Conservation (phyloP, 495 filamentous ascomycete species). For the Aspergillus conjunctus region DNA sequence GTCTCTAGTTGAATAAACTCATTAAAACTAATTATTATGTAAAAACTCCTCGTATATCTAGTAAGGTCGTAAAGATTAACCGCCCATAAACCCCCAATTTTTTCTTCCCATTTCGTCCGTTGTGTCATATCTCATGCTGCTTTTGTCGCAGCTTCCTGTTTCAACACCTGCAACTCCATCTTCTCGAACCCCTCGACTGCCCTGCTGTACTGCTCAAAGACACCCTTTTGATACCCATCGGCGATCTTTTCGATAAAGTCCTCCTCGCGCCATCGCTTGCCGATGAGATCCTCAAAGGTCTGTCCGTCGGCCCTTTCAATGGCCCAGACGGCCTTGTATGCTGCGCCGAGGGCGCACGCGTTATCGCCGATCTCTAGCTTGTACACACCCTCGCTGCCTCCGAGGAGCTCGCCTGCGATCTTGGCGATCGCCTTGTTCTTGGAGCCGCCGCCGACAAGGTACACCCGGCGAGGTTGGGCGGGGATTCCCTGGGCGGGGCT, state of each 20-base stretch:
- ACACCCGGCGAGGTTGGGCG: constrained; percentile 83
- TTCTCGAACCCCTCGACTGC: constrained; percentile 76
- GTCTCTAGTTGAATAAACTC: no score
- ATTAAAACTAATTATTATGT: no score
- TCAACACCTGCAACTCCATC: constrained; percentile 72
- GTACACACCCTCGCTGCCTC: constrained; percentile 85
- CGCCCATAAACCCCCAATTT: no score
- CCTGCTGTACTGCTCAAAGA: constrained; percentile 74
- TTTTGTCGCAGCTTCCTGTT: constrained; percentile 26
- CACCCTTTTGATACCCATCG: constrained; percentile 73
- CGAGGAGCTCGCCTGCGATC: constrained; percentile 81
- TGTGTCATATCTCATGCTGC: background rate
- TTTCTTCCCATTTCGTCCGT: no score
- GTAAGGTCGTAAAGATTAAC: no score
- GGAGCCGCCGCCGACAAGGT: constrained; percentile 89
- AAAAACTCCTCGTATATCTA: no score
- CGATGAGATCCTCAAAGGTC: constrained; percentile 86
- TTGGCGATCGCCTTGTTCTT: constrained; percentile 84
- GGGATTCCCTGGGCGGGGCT: constrained; percentile 59
- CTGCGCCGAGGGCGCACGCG: constrained; percentile 90
- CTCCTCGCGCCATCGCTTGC: constrained; percentile 79
- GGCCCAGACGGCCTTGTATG: constrained; percentile 97
- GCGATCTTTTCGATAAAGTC: constrained; percentile 78
- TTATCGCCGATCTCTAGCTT: constrained; percentile 93
- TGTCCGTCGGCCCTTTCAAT: constrained; percentile 67